phyloP scores from a whole-genome alignment of 352 stramenopile genomes.

The Pythium scleroteichum region DNA sequence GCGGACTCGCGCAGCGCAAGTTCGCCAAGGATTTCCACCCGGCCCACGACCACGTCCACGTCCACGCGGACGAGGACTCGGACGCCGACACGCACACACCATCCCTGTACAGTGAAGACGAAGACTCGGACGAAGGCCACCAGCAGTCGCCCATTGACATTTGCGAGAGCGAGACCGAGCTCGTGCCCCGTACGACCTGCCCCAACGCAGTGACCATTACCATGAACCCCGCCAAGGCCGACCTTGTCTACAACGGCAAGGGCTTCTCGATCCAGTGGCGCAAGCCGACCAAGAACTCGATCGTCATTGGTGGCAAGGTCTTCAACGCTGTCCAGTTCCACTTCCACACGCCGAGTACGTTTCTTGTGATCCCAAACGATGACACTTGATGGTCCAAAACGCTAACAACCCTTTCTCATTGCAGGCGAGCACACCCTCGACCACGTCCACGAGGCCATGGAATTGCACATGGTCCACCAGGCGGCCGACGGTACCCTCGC shows the following conservation, averaged over 20 bases:
- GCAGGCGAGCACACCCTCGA: slow-evolving; percentile 73
- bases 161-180: slow-evolving; percentile 27
- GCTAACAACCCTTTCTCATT: background rate
- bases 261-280: slow-evolving; percentile 66
- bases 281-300: slow-evolving; percentile 35
- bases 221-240: slow-evolving; percentile 31
- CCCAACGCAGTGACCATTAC: slow-evolving; percentile 32
- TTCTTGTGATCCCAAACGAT: background rate
- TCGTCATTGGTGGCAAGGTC: slow-evolving; percentile 50
- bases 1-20: background rate
- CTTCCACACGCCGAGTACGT: slow-evolving; percentile 62
- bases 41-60: too few species aligned
- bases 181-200: slow-evolving; percentile 24
- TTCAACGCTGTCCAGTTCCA: slow-evolving; percentile 68
- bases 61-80: slow-evolving; percentile 8
- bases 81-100: slow-evolving; percentile 21
- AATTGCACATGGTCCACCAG: slow-evolving; percentile 74
- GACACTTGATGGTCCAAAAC: background rate
- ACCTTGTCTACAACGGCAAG: slow-evolving; percentile 35
- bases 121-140: slow-evolving; percentile 8
- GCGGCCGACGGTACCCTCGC: slow-evolving; percentile 50
- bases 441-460: slow-evolving; percentile 49
- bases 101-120: slow-evolving; percentile 9
- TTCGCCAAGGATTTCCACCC: background rate
- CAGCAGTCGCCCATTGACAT: slow-evolving; percentile 64